A percentile compares a stretch with the other conserved stretches of the same genome.
Conservation (phyloP, 2,329 filamentous ascomycete species). For the Aspergillus nomiae region DNA sequence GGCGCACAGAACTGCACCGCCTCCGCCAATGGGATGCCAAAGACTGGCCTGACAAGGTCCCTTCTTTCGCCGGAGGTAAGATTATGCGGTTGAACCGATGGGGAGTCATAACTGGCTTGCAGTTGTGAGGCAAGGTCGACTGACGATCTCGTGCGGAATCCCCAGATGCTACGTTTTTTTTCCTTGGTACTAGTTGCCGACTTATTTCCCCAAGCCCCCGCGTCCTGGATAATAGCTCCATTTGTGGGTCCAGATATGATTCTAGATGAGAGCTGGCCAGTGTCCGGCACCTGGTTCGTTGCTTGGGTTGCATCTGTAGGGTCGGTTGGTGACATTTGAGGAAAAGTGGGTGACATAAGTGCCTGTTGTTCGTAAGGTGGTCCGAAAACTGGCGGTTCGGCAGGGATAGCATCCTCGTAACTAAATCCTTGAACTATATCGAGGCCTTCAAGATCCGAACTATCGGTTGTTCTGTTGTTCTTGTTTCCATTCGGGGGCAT, state of each 20-base stretch:
- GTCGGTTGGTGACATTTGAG: slow-evolving; percentile 32
- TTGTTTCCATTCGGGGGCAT: slow-evolving; percentile 28
- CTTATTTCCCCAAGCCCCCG: slow-evolving; percentile 83
- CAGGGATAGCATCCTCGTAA: slow-evolving; percentile 60
- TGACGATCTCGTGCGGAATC: slow-evolving; percentile 68
- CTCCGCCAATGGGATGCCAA: slow-evolving; percentile 81
- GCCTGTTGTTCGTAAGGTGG: slow-evolving; percentile 36
- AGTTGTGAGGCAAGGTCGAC: slow-evolving; percentile 58
- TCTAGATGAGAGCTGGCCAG: slow-evolving; percentile 39
- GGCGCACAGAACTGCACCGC: slow-evolving; percentile 82
- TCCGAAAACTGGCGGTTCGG: slow-evolving; percentile 58
- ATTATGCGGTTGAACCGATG: slow-evolving; percentile 54
- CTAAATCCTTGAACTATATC: slow-evolving; percentile 51
- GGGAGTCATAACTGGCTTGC: slow-evolving; percentile 33
- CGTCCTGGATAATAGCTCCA: slow-evolving; percentile 78
- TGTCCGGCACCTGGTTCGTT: slow-evolving; percentile 32
- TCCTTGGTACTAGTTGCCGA: slow-evolving; percentile 68
- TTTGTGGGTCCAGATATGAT: slow-evolving; percentile 86
- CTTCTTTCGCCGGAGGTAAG: slow-evolving; percentile 49
- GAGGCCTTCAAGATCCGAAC: slow-evolving; percentile 37
- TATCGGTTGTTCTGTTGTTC: slow-evolving; percentile 38
- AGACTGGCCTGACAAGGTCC: slow-evolving; percentile 69
- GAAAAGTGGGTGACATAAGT: slow-evolving; percentile 37
- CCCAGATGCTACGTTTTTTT: slow-evolving; percentile 72
- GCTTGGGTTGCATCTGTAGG: slow-evolving; percentile 26